Evolutionary conservation across 805 yeast species (phyloP), one percentile per base, ranked within the genome.

Genomic region (Blastobotrys peoriensis): DNA sequence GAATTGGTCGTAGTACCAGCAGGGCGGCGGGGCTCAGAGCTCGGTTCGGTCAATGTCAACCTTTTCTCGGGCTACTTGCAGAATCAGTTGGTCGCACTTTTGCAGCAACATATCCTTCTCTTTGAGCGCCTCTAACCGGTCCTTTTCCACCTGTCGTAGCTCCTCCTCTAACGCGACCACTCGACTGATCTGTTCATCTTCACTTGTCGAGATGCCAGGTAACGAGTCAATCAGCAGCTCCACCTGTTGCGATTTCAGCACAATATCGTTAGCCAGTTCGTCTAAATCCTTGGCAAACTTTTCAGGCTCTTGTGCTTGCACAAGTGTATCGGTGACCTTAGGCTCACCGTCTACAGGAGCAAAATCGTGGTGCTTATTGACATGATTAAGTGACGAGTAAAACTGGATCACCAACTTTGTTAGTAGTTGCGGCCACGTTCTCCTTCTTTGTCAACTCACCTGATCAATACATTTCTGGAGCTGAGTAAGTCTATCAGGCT

Each of bases 171-270:
- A 66, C 10, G 68, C 69, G 41, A 73, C 75, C 15, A 91, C 84
- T 47, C 74, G 73, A 21, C 67, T 64, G 60, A 88, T 61, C 63
- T 89, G 98, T 44, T 78, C 81, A 37, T 73, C 76, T 19, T 85
- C 83, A 1, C 89, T 78, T 1, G 83, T 89, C 5, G 94, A 96
- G 2, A 87, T 86, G 9, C 97, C 98, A 0, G 98, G 98, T 36
- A 91, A 68, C 2, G 95, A 79, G 58, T 86, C 94, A 33, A 91
- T 88, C 21, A 91, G 75, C 56, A 85, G 80, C 33, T 86, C 75
- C 13, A 91, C 84, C 61, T 93, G 98, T 55, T 94, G 75, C 3
- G 94, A 78, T 58, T 89, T 89, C 46, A 87, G 65, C 20, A 89
- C 85, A 5, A 91, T 75, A 59, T 91, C 98, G 0, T 85, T 78